Conservation (phyloP, 1,284 basidiomycete genomes). For the Xerocomus minutiporus region DNA sequence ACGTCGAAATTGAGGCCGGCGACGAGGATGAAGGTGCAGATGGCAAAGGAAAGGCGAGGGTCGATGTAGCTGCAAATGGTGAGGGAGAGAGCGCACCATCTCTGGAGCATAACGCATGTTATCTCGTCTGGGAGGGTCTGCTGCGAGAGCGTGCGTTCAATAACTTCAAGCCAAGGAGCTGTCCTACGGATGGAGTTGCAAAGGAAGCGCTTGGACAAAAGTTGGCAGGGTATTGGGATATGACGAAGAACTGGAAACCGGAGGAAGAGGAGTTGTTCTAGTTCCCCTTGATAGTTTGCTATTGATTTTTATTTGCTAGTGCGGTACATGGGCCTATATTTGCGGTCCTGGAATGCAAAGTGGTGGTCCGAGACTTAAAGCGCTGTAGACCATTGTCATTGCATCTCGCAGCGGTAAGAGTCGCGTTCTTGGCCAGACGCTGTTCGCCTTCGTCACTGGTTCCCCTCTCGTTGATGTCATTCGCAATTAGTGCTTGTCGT, state of each 20-base stretch:
- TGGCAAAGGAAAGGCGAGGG: conserved; percentile 32
- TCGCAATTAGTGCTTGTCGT: too few species aligned
- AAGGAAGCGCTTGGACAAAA: conserved; percentile 82
- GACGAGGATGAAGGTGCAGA: conserved; percentile 42
- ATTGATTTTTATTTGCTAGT: neutral
- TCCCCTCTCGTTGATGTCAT: too few species aligned
- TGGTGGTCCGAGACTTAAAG: too few species aligned
- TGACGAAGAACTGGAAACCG: conserved; percentile 82
- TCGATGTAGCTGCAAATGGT: conserved; percentile 15
- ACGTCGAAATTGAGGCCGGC: conserved; percentile 59
- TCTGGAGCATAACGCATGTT: conserved; percentile 84
- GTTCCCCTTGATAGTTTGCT: conserved; percentile 5
- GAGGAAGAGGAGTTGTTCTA: conserved; percentile 71
- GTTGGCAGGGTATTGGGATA: conserved; percentile 89
- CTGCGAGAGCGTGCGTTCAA: conserved; percentile 80
- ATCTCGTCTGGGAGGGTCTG: conserved; percentile 90
- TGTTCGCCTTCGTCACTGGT: too few species aligned
- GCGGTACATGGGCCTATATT: neutral
- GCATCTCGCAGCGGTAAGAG: too few species aligned
- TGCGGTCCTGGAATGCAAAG: neutral
- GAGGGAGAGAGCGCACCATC: conserved; percentile 35
- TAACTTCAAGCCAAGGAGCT: conserved; percentile 78
- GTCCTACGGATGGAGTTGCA: conserved; percentile 80
- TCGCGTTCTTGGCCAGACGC: too few species aligned
- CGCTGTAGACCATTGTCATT: too few species aligned